Evolutionary conservation across 331 rosid genomes (phyloP), one percentile per base, ranked within the genome.

Genomic region (Rhamnella rubrinervis): DNA sequence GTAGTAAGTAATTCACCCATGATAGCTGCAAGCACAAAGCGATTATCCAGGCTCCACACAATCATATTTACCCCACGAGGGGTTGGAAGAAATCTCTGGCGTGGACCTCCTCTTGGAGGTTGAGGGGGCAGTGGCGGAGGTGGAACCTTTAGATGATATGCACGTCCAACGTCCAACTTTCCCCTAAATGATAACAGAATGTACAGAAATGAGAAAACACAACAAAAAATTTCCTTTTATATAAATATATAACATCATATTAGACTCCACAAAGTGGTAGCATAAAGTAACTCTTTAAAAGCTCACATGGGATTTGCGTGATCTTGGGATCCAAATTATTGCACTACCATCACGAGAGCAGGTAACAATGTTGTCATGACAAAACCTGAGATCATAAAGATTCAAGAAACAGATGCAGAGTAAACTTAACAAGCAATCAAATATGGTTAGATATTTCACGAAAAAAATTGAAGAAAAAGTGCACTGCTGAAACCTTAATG

Each of bases 301-400:
- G 72, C 97, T 89, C 88, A 89, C 97, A 77, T 87, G 96, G 68
- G 92, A 85, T 85, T 87, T 92, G 19, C 91, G 97, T 31, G 97
- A 85, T 78, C 85, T 83, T 70, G 97, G 97, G 68, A 89, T 83
- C 97, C 97, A 92, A 77, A 92, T 92, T 82, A 92, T 92, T 66
- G 97, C 97, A 77, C 97, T 92, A 79, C 97, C 97, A 71, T 92
- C 97, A 39, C 97, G 97, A 73, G 97, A 92, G 81, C 97, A 92
- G 28, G 97, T 92, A 58, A 92, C 97, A 71, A 92, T 92, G 80
- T 92, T 92, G 85, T 92, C 95, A 66, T 85, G 96, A 75, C 88
- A 80, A 79, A 82, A 92, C 97, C 96, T 92, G 81, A 73, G 52
- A 67, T 79, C 51, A 75, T 25, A 23, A 70, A 71, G 67, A 76